Percentiles rank a stretch among this genome's conserved stretches.
Evolutionary conservation across 108 stramenopile species (phyloP).

Genomic region (Cafeteria roenbergensis): DNA sequence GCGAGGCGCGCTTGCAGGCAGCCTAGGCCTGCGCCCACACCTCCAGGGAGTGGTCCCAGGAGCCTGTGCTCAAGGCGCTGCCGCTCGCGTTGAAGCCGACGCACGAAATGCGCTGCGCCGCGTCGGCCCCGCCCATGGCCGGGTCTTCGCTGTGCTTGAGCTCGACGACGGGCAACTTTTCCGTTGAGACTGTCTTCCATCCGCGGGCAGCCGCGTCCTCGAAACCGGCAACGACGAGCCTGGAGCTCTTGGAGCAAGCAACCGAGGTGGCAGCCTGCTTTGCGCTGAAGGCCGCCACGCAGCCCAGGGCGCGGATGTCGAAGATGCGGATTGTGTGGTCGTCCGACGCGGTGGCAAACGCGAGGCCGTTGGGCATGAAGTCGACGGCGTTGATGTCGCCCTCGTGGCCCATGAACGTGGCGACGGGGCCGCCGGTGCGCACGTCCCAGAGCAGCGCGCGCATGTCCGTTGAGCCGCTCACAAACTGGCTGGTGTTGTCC

Average conservation of each 20-base stretch:
- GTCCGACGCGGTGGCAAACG: slow-evolving; percentile 78
- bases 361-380: slow-evolving; percentile 79
- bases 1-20: too few species aligned
- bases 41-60: slow-evolving; percentile 59
- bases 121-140: too few species aligned
- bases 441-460: slow-evolving; percentile 95
- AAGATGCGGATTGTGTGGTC: slow-evolving; percentile 83
- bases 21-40: too few species aligned
- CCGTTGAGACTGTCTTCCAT: slow-evolving; percentile 44
- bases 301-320: slow-evolving; percentile 76
- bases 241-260: slow-evolving; percentile 56
- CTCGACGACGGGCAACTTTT: not conserved
- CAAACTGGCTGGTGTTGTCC: slow-evolving; percentile 63
- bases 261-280: slow-evolving; percentile 65
- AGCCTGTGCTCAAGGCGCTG: slow-evolving; percentile 85
- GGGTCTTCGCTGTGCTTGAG: not conserved
- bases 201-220: slow-evolving; percentile 55
- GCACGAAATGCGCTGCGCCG: slow-evolving; percentile 84
- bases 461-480: slow-evolving; percentile 79
- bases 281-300: slow-evolving; percentile 39
- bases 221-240: slow-evolving; percentile 72
- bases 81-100: slow-evolving; percentile 75
- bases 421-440: slow-evolving; percentile 45
- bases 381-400: slow-evolving; percentile 89
- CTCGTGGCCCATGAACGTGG: slow-evolving; percentile 81